Evolutionary conservation across 345 rosid genomes (phyloP).

Genomic region (Salix exigua): DNA sequence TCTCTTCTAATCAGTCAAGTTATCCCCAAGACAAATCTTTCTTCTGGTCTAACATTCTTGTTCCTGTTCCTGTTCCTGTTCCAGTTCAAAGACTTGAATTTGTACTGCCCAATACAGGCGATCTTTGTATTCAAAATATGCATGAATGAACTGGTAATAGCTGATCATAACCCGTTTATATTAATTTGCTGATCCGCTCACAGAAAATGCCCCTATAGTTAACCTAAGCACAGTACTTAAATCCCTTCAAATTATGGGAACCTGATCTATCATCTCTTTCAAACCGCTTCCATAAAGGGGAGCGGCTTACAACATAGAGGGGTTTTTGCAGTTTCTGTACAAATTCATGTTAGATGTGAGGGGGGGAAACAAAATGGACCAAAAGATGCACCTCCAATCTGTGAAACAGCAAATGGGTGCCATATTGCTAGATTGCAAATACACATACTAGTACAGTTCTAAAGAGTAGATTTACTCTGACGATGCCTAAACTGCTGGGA

Average conservation of each 20-base stretch:
- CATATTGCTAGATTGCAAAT: conserved; percentile 6
- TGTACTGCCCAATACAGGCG: background rate
- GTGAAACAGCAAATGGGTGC: conserved; percentile 9
- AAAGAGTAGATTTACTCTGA: background rate
- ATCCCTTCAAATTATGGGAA: background rate
- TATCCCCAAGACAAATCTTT: background rate
- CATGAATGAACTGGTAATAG: background rate
- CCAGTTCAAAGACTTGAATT: background rate
- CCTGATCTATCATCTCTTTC: conserved; percentile 4
- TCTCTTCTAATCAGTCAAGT: background rate
- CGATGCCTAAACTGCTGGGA: background rate
- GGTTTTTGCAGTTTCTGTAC: conserved; percentile 33
- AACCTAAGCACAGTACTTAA: background rate
- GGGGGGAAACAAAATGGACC: background rate
- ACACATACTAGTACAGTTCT: conserved; percentile 4
- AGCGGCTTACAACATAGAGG: background rate
- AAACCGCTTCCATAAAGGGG: background rate
- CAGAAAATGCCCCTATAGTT: background rate
- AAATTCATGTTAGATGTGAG: conserved; percentile 32
- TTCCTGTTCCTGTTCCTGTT: background rate
- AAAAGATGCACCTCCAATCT: conserved; percentile 17
- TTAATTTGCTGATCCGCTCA: too few relatives aligned
- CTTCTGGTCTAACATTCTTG: background rate
- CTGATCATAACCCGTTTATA: too few relatives aligned
- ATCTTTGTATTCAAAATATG: background rate